phyloP scores from a whole-genome alignment of 306 rosid genomes.

The Mimosa bimucronata region DNA sequence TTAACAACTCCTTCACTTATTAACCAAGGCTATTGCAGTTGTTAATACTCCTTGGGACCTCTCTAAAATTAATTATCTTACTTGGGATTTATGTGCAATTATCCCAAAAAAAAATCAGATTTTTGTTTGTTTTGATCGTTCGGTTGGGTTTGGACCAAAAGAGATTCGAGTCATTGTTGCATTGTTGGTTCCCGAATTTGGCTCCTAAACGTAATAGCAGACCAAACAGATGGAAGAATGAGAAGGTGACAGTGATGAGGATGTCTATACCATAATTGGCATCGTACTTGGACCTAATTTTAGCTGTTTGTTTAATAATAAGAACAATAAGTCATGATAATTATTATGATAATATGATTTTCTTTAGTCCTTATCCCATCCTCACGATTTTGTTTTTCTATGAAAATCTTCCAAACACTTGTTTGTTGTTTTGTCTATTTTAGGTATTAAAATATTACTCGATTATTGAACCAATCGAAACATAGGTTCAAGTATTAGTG shows the following conservation, averaged over 20 bases:
- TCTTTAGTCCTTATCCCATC: background rate
- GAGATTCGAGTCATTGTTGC: constrained; percentile 47
- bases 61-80: too few species aligned
- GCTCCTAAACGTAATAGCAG: constrained; percentile 63
- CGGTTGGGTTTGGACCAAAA: constrained; percentile 50
- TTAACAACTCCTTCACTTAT: too few species aligned
- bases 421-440: background rate
- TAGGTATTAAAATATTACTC: background rate
- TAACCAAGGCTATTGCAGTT: too few species aligned
- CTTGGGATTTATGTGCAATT: too few species aligned
- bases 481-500: too few species aligned
- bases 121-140: constrained; percentile 34
- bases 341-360: too few species aligned
- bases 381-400: background rate
- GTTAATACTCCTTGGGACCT: too few species aligned
- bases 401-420: background rate
- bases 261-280: constrained; percentile 53
- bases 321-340: too few species aligned
- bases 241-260: constrained; percentile 27
- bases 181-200: constrained; percentile 58
- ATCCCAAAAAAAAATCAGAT: background rate
- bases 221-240: constrained; percentile 64
- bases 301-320: constrained; percentile 25
- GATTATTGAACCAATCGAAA: too few species aligned
- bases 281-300: constrained; percentile 32